Conservation (phyloP, 495 filamentous ascomycete species). For the Entonaema liquescens region DNA sequence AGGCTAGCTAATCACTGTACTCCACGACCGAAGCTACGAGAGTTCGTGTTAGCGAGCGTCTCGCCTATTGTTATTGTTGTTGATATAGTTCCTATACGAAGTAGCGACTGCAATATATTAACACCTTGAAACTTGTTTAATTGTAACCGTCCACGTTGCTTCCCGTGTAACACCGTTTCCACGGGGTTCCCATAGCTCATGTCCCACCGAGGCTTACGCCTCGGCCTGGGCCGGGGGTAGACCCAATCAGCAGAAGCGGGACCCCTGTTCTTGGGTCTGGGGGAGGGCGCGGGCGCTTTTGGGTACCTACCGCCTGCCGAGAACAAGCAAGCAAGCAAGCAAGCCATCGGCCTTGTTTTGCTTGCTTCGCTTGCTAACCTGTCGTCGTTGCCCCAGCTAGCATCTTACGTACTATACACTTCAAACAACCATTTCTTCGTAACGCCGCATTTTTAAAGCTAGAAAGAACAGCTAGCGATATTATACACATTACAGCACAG, state of each 20-base stretch:
- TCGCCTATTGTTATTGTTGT: background rate
- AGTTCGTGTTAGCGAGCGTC: background rate
- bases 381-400: no score
- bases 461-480: no score
- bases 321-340: constrained; percentile 2
- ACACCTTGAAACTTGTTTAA: background rate
- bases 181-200: background rate
- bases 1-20: background rate
- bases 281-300: background rate
- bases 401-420: no score
- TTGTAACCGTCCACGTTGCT: background rate
- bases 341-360: background rate
- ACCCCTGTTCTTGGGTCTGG: background rate
- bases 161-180: constrained; percentile 1
- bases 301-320: constrained; percentile 2
- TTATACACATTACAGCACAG: no score
- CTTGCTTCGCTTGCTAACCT: background rate
- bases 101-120: background rate
- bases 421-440: no score
- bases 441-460: no score
- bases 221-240: background rate
- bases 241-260: background rate
- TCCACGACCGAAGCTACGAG: constrained; percentile 1
- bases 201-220: background rate
- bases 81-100: background rate